Base-by-base conservation (phyloP, 208 protist genomes). In the Wallacemonas collosoma region DNA sequence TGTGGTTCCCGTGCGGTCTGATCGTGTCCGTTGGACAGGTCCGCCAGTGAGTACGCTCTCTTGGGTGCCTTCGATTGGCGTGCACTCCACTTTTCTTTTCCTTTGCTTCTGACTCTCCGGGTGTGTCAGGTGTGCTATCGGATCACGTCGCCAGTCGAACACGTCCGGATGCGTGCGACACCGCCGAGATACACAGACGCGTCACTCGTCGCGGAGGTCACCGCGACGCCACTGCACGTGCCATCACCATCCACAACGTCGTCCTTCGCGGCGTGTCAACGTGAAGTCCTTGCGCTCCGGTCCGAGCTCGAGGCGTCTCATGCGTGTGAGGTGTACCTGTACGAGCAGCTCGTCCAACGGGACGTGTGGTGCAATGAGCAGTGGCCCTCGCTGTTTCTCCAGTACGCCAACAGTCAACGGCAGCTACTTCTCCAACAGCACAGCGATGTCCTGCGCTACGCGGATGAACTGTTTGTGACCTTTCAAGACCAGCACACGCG, bases 371-470 rank as follows among this genome's bases (percentile, higher is more conserved):
- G 56, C 56, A n/a, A 38, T 12, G 56, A 62, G 38, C 12, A 36
- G 36, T 62, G 56, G 56, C 56, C 56, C 56, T 44, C 56, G 6
- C 26, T 62, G 17, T 41, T 62, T 9, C 56, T 62, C 43, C 56
- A 62, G 12, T 62, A 62, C 38, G 56, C 56, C 26, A 44, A 41
- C 38, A 15, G 12, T 12, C 56, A 62, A 40, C 56, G 56, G 56
- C 56, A 62, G 56, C 56, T 62, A 4, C 56, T 62, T 5, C 56
- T 62, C 8, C 36, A 62, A 38, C 56, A 62, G 26, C 56, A 62
- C 56, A 36, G 36, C 35, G 56, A 36, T 62, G 9, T 44, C 38
- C 38, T 62, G 5, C 35, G 36, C 56, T 15, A 43, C 38, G 56
- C 43, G 12, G 56, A 62, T 17, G 56, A 62, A 38, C 56, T 62